A percentile compares a stretch with the other conserved stretches of the same genome.
Conservation (phyloP, 768 basidiomycete genomes). For the Cystobasidium onofrii region DNA sequence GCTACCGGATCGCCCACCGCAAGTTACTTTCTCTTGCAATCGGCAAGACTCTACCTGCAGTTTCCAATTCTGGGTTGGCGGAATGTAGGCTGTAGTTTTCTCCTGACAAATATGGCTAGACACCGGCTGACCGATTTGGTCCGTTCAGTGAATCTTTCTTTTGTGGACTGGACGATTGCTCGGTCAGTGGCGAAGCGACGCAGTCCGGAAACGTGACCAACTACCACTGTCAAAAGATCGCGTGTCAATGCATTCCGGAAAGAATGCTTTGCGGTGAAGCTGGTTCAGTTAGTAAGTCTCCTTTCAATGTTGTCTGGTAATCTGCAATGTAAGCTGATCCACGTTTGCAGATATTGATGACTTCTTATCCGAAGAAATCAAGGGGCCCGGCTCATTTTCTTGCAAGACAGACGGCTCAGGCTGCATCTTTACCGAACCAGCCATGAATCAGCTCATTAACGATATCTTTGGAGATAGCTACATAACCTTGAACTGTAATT, state of each 20-base stretch:
- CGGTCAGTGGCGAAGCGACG: constrained; percentile 33
- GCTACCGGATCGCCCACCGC: constrained; percentile 82
- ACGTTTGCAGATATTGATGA: constrained; percentile 70
- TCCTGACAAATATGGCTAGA: neutral
- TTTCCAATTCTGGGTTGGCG: constrained; percentile 97
- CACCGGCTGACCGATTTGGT: too few relatives aligned
- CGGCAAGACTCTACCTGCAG: constrained; percentile 58
- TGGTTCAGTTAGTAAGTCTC: constrained; percentile 36
- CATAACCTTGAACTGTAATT: constrained; percentile 76
- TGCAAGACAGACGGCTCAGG: constrained; percentile 59
- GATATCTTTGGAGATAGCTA: constrained; percentile 85
- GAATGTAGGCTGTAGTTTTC: constrained; percentile 47
- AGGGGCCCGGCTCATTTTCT: constrained; percentile 78
- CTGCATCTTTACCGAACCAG: constrained; percentile 88
- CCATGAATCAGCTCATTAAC: constrained; percentile 90
- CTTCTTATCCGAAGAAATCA: constrained; percentile 79
- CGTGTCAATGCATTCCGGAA: constrained; percentile 52
- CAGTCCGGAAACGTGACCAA: constrained; percentile 53
- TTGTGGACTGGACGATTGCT: constrained; percentile 70
- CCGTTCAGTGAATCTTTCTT: constrained; percentile 70
- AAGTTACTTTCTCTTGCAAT: constrained; percentile 93
- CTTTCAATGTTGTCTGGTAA: neutral
- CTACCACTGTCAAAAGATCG: constrained; percentile 73
- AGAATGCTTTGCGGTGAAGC: constrained; percentile 22
- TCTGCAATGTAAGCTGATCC: neutral